A percentile compares a stretch with the other conserved stretches of the same genome.
phyloP scores from a whole-genome alignment of 306 rosid species.

The Pachyrhizus erosus region DNA sequence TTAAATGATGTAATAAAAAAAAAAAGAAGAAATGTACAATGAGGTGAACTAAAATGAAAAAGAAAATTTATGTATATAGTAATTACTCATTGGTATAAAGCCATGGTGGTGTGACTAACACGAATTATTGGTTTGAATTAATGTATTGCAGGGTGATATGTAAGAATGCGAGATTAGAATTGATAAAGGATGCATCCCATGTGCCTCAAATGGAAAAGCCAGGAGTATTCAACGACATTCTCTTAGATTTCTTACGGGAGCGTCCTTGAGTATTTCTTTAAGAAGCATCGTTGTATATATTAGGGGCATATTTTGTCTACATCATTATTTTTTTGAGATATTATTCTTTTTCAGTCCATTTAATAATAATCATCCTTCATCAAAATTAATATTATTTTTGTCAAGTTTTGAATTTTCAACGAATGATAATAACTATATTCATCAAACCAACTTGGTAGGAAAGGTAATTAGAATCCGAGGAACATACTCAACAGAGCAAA shows the following conservation, averaged over 20 bases:
- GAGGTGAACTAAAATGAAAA: no score
- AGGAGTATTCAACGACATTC: conserved; percentile 63
- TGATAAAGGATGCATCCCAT: conserved; percentile 74
- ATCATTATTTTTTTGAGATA: not conserved
- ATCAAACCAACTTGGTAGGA: not conserved
- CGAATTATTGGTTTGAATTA: not conserved
- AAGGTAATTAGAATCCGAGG: not conserved
- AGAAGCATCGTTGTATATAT: not conserved
- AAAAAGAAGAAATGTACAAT: no score
- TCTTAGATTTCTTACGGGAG: conserved; percentile 57
- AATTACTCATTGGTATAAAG: not conserved
- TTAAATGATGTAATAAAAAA: no score
- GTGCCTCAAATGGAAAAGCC: conserved; percentile 78
- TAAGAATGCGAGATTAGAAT: conserved; percentile 63
- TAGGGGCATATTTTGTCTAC: not conserved
- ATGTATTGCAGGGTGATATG: conserved; percentile 65
- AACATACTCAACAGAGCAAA: not conserved
- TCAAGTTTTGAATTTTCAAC: not conserved
- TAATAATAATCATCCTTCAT: not conserved
- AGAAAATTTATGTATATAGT: not conserved
- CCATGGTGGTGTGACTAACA: not conserved
- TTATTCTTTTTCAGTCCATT: not conserved
- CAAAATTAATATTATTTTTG: not conserved
- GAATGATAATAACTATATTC: not conserved
- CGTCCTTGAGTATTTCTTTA: conserved; percentile 1